Evolutionary conservation across 768 basidiomycete genomes (phyloP).

Genomic region (Paxillus ammoniavirescens): DNA sequence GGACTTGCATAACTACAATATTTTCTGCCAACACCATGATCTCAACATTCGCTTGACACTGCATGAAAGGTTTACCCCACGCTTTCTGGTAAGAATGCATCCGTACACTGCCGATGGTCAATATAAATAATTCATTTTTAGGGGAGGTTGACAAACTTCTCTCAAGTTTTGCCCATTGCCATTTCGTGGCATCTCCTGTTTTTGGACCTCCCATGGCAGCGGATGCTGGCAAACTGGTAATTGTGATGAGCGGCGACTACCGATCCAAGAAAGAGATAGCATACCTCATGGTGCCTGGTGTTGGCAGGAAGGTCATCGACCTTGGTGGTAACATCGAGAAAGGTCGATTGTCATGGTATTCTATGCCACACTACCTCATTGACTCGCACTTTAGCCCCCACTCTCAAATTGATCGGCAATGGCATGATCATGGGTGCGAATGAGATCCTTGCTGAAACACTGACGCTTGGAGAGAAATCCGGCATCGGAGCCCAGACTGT

Average conservation of each 20-base stretch:
- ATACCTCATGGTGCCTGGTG: constrained; percentile 73
- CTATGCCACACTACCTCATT: background rate
- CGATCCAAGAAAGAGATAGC: constrained; percentile 81
- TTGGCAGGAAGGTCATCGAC: constrained; percentile 76
- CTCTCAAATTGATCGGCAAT: constrained; percentile 79
- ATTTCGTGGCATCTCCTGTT: constrained; percentile 74
- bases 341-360: constrained; percentile 38
- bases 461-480: constrained; percentile 81
- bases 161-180: constrained; percentile 54
- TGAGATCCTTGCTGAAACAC: constrained; percentile 79
- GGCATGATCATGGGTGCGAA: constrained; percentile 73
- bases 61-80: constrained; percentile 51
- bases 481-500: constrained; percentile 70
- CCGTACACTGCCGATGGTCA: background rate
- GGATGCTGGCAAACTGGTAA: constrained; percentile 60
- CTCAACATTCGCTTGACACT: constrained; percentile 5
- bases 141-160: constrained; percentile 71
- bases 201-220: constrained; percentile 73
- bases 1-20: constrained; percentile 4
- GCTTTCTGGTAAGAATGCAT: constrained; percentile 39
- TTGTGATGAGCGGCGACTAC: constrained; percentile 79
- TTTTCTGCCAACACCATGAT: background rate
- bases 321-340: constrained; percentile 86
- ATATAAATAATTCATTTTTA: constrained; percentile 16
- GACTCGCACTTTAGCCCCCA: constrained; percentile 44